Evolutionary conservation across 768 basidiomycete genomes (phyloP), one percentile per base, ranked within the genome.

Genomic region (Coprinellus micaceus): DNA sequence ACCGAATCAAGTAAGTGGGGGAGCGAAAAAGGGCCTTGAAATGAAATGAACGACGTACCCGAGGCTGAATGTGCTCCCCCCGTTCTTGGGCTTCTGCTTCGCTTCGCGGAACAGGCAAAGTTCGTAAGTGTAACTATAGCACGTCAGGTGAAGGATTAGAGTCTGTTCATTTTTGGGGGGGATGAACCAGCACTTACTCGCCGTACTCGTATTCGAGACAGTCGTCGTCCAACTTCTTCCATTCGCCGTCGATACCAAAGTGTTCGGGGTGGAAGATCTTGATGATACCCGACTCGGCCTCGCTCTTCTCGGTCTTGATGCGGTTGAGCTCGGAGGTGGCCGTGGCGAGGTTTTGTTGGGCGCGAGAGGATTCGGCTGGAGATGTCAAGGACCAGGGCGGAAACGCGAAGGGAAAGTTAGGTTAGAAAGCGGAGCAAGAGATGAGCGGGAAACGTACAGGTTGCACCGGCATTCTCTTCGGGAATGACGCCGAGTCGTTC

Each of bases 51-150:
- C 25, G 10, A 74, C 85, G 61, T 56, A 96, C 94, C 96, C 96
- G 17, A 98, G 85, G 66, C 86, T 87, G 76, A 85, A 81, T 12
- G 80, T 76, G 33, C 77, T 74, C 17, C 91, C 89, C 47, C 92
- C 91, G 51, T 86, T 82, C 66, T 88, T 88, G 9, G 91, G 87
- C 70, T 88, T 96, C 71, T 99, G 97, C 52, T 78, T 88, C 1
- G 89, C 92, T 63, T 89, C 85, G 3, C 86, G 82, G 63, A 99
- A 98, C 62, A 97, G 78, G 73, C 96, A 98, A 7, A 98, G 78
- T 67, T 94, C 90, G 67, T 99, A 99, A 5, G 86, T 91, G 70
- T 98, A 98, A 60, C 94, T 97, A 54, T 19, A 30, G 13, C 13
- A 33, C 33, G 13, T 13, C 5, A 3, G 4, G 19, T 33, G 9